These are phyloP conservation scores for Mycena sanguinolenta DNA, from an alignment of 768 basidiomycete species.

Conservation along the genomic window DNA sequence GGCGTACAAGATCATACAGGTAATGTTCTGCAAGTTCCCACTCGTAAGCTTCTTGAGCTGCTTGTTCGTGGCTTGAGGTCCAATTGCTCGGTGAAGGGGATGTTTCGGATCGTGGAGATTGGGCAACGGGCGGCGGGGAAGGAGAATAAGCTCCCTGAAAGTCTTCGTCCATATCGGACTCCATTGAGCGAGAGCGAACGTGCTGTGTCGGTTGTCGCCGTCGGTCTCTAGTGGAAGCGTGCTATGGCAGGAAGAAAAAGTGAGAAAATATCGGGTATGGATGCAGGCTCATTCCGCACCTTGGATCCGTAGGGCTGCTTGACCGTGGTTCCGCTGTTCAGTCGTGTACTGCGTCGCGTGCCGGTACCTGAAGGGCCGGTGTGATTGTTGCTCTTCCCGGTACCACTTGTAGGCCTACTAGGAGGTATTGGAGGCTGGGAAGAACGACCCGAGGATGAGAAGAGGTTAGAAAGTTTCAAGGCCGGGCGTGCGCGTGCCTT, in stretches of 20 bases:
- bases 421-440: conserved; percentile 80
- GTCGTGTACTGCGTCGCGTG: conserved; percentile 81
- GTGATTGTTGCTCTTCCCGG: conserved; percentile 66
- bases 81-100: conserved; percentile 73
- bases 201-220: conserved; percentile 65
- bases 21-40: conserved; percentile 84
- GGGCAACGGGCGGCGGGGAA: conserved; percentile 69
- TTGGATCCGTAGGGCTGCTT: conserved; percentile 67
- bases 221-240: conserved; percentile 65
- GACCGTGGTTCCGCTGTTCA: conserved; percentile 68
- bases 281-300: conserved; percentile 53
- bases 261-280: conserved; percentile 8
- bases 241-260: conserved; percentile 35
- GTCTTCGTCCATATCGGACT: conserved; percentile 83
- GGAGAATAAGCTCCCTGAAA: conserved; percentile 68
- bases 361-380: conserved; percentile 56
- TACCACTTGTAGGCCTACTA: conserved; percentile 67
- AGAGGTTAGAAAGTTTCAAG: conserved; percentile 88
- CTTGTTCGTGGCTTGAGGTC: conserved; percentile 77
- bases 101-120: conserved; percentile 75
- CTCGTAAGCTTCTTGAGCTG: conserved; percentile 79
- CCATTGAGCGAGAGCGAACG: conserved; percentile 71
- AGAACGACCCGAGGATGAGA: conserved; percentile 88
- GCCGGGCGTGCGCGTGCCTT: conserved; percentile 94
- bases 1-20: conserved; percentile 84